Evolutionary conservation across 2,329 filamentous ascomycete genomes (phyloP).

Genomic region (Cercospora janseana): DNA sequence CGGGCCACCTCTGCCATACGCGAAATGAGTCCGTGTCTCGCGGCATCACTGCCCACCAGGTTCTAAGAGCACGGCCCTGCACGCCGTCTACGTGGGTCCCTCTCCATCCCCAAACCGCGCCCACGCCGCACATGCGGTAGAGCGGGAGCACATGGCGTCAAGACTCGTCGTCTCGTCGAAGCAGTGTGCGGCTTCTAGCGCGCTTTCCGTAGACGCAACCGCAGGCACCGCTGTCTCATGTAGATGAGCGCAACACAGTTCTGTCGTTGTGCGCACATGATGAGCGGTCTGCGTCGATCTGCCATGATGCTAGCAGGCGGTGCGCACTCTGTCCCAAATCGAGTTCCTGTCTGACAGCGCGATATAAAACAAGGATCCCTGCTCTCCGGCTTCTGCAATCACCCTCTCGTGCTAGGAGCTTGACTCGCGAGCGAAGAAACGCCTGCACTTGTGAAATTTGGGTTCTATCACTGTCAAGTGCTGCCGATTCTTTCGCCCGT

Average conservation of each 20-base stretch:
- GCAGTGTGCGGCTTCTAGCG: slow-evolving; percentile 17
- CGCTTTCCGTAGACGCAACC: slow-evolving; percentile 16
- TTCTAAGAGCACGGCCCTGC: slow-evolving; percentile 6
- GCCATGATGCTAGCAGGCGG: neutral
- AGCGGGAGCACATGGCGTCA: slow-evolving; percentile 20
- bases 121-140: slow-evolving; percentile 3
- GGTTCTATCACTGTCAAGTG: neutral
- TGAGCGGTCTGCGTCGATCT: neutral
- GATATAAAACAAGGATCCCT: slow-evolving; percentile 19
- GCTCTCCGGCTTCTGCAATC: slow-evolving; percentile 14
- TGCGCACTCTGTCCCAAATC: slow-evolving; percentile 7
- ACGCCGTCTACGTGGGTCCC: slow-evolving; percentile 14
- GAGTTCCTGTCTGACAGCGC: neutral
- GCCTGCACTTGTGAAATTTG: slow-evolving; percentile 5
- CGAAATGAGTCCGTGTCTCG: slow-evolving; percentile 18
- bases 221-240: slow-evolving; percentile 11
- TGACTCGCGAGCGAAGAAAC: slow-evolving; percentile 18
- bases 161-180: slow-evolving; percentile 19
- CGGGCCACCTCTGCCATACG: slow-evolving; percentile 1
- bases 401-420: slow-evolving; percentile 14
- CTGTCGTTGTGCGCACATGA: neutral
- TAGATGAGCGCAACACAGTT: slow-evolving; percentile 15
- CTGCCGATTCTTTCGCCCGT: too few relatives aligned
- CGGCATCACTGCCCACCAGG: slow-evolving; percentile 4
- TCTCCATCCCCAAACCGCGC: slow-evolving; percentile 11